phyloP scores from a whole-genome alignment of 2,329 filamentous ascomycete genomes.

The Thelonectria rubi region DNA sequence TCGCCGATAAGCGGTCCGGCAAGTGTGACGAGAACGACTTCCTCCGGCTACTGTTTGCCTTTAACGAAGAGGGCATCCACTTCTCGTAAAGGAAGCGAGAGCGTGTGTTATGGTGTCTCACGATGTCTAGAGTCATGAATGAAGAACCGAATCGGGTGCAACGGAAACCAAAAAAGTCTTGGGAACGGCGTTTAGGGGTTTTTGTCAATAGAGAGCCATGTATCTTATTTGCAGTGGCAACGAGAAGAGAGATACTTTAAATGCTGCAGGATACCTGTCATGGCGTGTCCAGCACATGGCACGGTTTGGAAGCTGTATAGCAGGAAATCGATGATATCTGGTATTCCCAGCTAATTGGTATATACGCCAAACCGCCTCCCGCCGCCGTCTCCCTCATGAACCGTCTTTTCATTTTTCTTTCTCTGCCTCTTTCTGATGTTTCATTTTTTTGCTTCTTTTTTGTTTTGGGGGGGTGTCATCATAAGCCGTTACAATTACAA shows the following conservation, averaged over 20 bases:
- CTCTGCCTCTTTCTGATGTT: constrained; percentile 23
- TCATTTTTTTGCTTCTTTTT: constrained; percentile 18
- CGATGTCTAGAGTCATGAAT: constrained; percentile 16
- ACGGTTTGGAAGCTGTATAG: constrained; percentile 12
- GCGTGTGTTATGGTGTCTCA: not conserved
- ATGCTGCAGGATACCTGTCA: constrained; percentile 26
- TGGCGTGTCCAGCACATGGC: constrained; percentile 16
- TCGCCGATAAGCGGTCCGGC: constrained; percentile 82
- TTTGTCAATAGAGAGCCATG: constrained; percentile 15
- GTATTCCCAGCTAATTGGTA: constrained; percentile 33
- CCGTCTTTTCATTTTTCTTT: constrained; percentile 7
- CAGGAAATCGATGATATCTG: constrained; percentile 12
- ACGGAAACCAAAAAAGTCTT: constrained; percentile 24
- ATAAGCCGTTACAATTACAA: constrained; percentile 49
- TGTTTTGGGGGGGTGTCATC: constrained; percentile 37
- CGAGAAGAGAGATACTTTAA: constrained; percentile 20
- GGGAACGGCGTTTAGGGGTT: constrained; percentile 32
- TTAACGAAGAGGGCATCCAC: constrained; percentile 93
- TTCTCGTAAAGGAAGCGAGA: constrained; percentile 68
- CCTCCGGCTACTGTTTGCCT: constrained; percentile 78
- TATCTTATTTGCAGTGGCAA: constrained; percentile 3
- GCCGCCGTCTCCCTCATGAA: constrained; percentile 18
- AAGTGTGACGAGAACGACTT: constrained; percentile 96
- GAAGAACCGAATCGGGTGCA: constrained; percentile 13
- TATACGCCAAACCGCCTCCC: constrained; percentile 37